Evolutionary conservation across 768 basidiomycete species (phyloP).

Genomic region (Termitomyces heimii): DNA sequence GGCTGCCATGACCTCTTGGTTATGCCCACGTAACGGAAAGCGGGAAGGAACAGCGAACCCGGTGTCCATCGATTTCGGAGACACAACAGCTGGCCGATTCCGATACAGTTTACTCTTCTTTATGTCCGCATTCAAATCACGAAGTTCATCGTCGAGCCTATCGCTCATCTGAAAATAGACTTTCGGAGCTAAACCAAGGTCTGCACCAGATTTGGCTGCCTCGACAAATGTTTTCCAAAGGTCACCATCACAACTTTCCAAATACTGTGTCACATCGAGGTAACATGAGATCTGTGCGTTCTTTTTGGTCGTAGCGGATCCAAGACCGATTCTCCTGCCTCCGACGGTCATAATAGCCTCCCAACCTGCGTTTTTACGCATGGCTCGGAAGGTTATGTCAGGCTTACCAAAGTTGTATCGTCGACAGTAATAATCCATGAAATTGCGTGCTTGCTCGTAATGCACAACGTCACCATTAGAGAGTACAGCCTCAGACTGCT

Average conservation of each 20-base stretch:
- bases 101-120: slow-evolving; percentile 57
- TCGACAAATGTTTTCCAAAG: slow-evolving; percentile 72
- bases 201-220: slow-evolving; percentile 57
- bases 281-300: slow-evolving; percentile 65
- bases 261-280: slow-evolving; percentile 82
- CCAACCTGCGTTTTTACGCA: slow-evolving; percentile 38
- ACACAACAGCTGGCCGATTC: slow-evolving; percentile 44
- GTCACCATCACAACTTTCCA: slow-evolving; percentile 75
- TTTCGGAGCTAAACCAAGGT: slow-evolving; percentile 66
- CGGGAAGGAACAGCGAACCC: not conserved
- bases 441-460: slow-evolving; percentile 73
- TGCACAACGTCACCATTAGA: slow-evolving; percentile 59
- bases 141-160: slow-evolving; percentile 60
- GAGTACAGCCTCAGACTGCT: slow-evolving; percentile 27
- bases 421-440: slow-evolving; percentile 95
- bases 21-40: slow-evolving; percentile 17
- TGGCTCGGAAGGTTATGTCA: slow-evolving; percentile 51
- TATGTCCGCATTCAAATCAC: slow-evolving; percentile 65
- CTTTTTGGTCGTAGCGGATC: slow-evolving; percentile 65
- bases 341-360: slow-evolving; percentile 73
- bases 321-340: slow-evolving; percentile 79
- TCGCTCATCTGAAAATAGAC: slow-evolving; percentile 63
- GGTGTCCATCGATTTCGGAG: not conserved
- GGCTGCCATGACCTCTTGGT: slow-evolving; percentile 23
- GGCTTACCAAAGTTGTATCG: slow-evolving; percentile 71